Evolutionary conservation across 2,329 filamentous ascomycete species (phyloP), one percentile per base, ranked within the genome.

Genomic region (Madurella mycetomatis): DNA sequence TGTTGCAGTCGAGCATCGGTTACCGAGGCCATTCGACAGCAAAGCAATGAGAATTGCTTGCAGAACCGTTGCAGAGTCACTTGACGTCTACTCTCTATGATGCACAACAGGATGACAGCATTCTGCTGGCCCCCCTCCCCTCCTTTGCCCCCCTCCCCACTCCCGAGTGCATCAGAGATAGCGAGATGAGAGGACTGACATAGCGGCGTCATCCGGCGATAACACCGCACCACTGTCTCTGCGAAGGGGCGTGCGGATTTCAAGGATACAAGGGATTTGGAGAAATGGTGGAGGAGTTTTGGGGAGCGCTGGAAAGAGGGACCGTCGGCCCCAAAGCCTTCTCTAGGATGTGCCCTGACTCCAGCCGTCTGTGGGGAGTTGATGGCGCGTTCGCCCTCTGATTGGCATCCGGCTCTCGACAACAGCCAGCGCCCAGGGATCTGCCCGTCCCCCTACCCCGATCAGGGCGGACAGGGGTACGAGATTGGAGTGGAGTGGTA

Each of bases 281-380:
- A 56, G 59, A 60, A 52, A 47, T 44, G 43, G 43, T 44, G 51
- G 51, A 54, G 47, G 51, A 47, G 40, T 15, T 31, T 53, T 53
- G 46, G 40, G 42, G 47, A 39, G 48, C 11, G 41, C 42, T 59
- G 58, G 58, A 51, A 61, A 55, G 49, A 54, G 60, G 60, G 60
- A 55, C 62, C 60, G 61, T 58, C 60, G 62, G 62, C 55, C 56
- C 61, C 59, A 56, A 42, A 46, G 47, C 37, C 34, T 47, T 52
- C 47, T 50, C 51, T 39, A 41, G 34, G 18, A 44, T 43, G 18
- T 25, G 25, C 40, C 54, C 52, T 44, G 47, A 39, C 42, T 42
- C 52, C 54, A 54, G 46, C 50, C 46, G 54, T 15, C 45, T 59
- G 58, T 59, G 55, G 54, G 51, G 58, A 53, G 53, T 12, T 9